Evolutionary conservation across 2,329 filamentous ascomycete species (phyloP).

Genomic region (Stagonosporopsis vannaccii): DNA sequence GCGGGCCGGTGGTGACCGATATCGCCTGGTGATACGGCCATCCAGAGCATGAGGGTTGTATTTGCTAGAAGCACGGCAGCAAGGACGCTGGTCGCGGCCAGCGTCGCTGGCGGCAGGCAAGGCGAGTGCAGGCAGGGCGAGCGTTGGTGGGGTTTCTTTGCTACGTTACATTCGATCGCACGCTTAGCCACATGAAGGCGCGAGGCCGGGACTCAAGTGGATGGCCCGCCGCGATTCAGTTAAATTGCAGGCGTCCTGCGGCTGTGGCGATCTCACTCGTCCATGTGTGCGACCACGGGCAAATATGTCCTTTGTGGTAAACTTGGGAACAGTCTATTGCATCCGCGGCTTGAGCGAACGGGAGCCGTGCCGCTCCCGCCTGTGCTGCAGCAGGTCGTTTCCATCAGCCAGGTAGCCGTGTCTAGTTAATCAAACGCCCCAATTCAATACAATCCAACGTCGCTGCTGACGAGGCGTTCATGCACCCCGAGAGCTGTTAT

Average conservation of each 20-base stretch:
- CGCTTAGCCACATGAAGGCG: slow-evolving; percentile 20
- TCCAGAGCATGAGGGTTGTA: slow-evolving; percentile 49
- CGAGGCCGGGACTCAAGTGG: slow-evolving; percentile 19
- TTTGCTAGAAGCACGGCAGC: slow-evolving; percentile 46
- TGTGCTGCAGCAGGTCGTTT: slow-evolving; percentile 12
- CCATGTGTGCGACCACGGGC: slow-evolving; percentile 14
- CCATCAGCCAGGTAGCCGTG: slow-evolving; percentile 19
- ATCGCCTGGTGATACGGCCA: slow-evolving; percentile 52
- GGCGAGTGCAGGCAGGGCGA: slow-evolving; percentile 33
- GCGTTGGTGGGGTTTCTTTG: slow-evolving; percentile 35
- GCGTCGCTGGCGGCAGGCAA: slow-evolving; percentile 33
- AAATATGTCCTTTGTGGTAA: slow-evolving; percentile 8
- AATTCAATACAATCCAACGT: slow-evolving; percentile 8
- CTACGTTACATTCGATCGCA: slow-evolving; percentile 22
- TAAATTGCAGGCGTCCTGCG: slow-evolving; percentile 28
- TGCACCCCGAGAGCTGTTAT: background rate
- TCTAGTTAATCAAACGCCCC: slow-evolving; percentile 11
- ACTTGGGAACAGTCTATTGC: slow-evolving; percentile 12
- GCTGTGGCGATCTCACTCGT: slow-evolving; percentile 21
- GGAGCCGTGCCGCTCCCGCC: slow-evolving; percentile 12
- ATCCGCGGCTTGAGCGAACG: slow-evolving; percentile 11
- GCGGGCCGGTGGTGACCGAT: slow-evolving; percentile 47
- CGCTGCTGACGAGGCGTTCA: slow-evolving; percentile 4
- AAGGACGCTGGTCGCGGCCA: slow-evolving; percentile 20
- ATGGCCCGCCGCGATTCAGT: slow-evolving; percentile 24